Percentiles rank a stretch among this genome's conserved stretches.
Conservation (phyloP, 2,329 filamentous ascomycete genomes). For the Fonsecaea monophora region DNA sequence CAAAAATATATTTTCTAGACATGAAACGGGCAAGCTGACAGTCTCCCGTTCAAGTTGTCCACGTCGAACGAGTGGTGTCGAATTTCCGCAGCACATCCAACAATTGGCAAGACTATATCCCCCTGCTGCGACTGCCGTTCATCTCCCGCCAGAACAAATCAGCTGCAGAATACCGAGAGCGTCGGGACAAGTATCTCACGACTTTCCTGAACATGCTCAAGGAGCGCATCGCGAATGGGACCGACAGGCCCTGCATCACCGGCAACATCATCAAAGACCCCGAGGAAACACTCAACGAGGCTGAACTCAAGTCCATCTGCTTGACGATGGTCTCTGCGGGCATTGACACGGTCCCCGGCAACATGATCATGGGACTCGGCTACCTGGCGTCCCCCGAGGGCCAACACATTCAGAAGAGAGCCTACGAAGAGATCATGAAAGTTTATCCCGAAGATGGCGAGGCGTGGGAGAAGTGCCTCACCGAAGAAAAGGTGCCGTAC, state of each 20-base stretch:
- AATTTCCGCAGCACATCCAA: conserved; percentile 80
- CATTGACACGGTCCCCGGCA: conserved; percentile 80
- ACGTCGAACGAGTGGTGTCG: conserved; percentile 76
- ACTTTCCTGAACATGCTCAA: conserved; percentile 66
- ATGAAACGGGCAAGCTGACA: neutral
- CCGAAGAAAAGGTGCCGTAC: conserved; percentile 78
- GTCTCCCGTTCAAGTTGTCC: conserved; percentile 59
- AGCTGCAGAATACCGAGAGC: conserved; percentile 69
- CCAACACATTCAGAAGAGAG: conserved; percentile 72
- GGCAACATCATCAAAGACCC: conserved; percentile 74
- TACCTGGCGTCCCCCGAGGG: conserved; percentile 73
- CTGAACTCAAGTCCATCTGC: conserved; percentile 80
- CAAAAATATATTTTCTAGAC: neutral
- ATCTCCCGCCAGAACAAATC: conserved; percentile 65
- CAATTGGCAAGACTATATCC: conserved; percentile 87
- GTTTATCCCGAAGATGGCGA: conserved; percentile 72
- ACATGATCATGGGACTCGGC: conserved; percentile 79
- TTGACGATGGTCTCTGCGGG: conserved; percentile 82
- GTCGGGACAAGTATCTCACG: conserved; percentile 71
- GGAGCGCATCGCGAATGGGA: conserved; percentile 66
- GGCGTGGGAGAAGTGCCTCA: conserved; percentile 75
- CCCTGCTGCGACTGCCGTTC: conserved; percentile 69
- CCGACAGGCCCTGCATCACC: conserved; percentile 71
- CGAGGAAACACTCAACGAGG: conserved; percentile 72
- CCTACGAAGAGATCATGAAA: conserved; percentile 72